Evolutionary conservation across 495 filamentous ascomycete genomes (phyloP).

Genomic region (Pseudevernia furfuracea): DNA sequence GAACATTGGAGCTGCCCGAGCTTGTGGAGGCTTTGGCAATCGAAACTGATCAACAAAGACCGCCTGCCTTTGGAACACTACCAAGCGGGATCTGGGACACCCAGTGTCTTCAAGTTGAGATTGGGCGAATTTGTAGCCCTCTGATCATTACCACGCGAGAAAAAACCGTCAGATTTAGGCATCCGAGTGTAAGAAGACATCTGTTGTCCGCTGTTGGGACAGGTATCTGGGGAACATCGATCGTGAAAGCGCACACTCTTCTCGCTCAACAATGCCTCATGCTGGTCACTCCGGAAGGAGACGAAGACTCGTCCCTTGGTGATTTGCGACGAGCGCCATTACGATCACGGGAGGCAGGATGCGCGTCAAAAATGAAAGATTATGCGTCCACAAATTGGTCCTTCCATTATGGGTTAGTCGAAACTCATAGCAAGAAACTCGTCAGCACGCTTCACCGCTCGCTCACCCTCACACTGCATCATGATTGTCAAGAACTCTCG

Average conservation of each 20-base stretch:
- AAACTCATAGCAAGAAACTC: neutral
- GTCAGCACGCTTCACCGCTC: neutral
- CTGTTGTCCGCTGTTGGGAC: neutral
- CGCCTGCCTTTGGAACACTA: neutral
- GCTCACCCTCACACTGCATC: neutral
- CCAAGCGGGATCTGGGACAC: neutral
- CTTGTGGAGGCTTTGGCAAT: neutral
- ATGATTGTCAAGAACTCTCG: neutral
- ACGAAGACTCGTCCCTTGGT: neutral
- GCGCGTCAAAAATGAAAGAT: neutral
- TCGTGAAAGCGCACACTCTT: neutral
- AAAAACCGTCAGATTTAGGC: neutral
- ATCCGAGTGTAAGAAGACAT: slow-evolving; percentile 2
- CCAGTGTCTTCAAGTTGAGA: too few relatives aligned
- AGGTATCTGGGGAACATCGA: neutral
- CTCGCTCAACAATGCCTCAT: neutral
- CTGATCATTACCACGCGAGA: neutral
- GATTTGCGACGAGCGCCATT: too few relatives aligned
- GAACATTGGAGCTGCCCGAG: neutral
- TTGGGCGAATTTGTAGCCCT: neutral
- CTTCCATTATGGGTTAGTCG: slow-evolving; percentile 1
- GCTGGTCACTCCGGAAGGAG: neutral
- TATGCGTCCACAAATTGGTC: slow-evolving; percentile 9
- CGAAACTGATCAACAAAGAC: neutral
- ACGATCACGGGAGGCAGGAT: neutral